Conservation (phyloP, 139 green algal genomes). For the Micractinium sp. region DNA sequence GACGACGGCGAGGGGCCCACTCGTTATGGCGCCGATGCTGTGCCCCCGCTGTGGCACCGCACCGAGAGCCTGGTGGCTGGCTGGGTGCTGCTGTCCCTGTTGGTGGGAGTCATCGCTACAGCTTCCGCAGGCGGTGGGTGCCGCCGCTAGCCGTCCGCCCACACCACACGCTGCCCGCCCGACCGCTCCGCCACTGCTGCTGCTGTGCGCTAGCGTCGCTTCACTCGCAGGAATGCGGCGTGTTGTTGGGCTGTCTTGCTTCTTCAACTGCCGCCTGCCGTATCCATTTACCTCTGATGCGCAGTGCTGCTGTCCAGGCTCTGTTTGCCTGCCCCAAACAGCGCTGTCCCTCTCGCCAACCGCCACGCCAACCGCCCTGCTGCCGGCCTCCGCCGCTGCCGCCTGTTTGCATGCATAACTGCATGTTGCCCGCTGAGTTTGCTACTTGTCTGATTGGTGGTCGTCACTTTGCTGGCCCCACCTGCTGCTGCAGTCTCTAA, state of each 20-base stretch:
- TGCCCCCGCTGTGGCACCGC: slow-evolving; percentile 7
- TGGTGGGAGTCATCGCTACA: not conserved
- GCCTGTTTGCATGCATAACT: too few species aligned
- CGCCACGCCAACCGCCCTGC: too few species aligned
- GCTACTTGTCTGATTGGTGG: not conserved
- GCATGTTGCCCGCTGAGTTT: too few species aligned
- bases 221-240: too few species aligned
- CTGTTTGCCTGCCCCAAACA: not conserved
- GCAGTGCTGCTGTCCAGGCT: not conserved
- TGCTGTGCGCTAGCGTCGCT: too few species aligned
- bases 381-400: not conserved
- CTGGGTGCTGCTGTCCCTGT: slow-evolving; percentile 12
- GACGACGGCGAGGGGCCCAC: not conserved
- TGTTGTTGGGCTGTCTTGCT: too few species aligned
- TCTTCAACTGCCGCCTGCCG: not conserved
- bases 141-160: too few species aligned
- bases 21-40: not conserved
- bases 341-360: too few species aligned
- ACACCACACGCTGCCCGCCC: too few species aligned
- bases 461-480: not conserved
- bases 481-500: not conserved
- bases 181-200: too few species aligned
- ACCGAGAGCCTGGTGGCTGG: not conserved
- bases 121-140: slow-evolving; percentile 3
- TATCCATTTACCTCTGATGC: not conserved